Base-by-base conservation (phyloP, 2,329 filamentous ascomycete genomes). In the Alternaria sp. region DNA sequence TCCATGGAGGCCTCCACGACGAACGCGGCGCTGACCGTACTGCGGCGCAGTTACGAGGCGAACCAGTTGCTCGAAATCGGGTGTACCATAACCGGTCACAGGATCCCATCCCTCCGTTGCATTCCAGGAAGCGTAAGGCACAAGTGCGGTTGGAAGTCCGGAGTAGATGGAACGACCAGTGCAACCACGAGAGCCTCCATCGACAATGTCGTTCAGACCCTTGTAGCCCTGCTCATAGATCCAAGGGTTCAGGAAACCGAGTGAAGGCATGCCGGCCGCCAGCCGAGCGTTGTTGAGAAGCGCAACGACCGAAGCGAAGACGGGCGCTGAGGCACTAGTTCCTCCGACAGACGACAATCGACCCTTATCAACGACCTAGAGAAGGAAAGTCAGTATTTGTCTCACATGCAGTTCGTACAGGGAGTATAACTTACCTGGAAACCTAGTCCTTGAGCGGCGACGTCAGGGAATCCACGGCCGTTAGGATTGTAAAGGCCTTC, bases 101-200 rank as follows among this genome's bases (percentile, higher is more conserved):
- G 84, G 83, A 71, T 86, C 83, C 84, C 84, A 86, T 3, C 83
- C 83, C 28, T 72, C 64, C 0, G 82, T 84, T 21, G 84, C 84
- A 73, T 85, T 85, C 83, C 84, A 86, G 43, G 81, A 80, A 1
- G 85, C 84, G 69, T 81, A 78, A 3, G 79, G 81, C 6, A 86
- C 80, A 52, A 69, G 69, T 2, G 79, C 81, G 28, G 83, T 77
- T 0, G 63, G 30, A 5, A 81, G 67, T 4, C 80, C 80, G 13
- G 77, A 74, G 52, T 77, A 79, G 12, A 81, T 81, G 19, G 76
- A 73, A 1, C 72, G 69, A 1, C 82, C 80, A 5, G 72, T 75
- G 69, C 84, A 86, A 19, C 84, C 84, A 6, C 65, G 74, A 2
- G 83, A 85, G 10, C 81, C 81, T 26, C 84, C 85, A 28, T 80